phyloP scores from a whole-genome alignment of 352 stramenopile genomes.

The Globisporangium echinulatum region DNA sequence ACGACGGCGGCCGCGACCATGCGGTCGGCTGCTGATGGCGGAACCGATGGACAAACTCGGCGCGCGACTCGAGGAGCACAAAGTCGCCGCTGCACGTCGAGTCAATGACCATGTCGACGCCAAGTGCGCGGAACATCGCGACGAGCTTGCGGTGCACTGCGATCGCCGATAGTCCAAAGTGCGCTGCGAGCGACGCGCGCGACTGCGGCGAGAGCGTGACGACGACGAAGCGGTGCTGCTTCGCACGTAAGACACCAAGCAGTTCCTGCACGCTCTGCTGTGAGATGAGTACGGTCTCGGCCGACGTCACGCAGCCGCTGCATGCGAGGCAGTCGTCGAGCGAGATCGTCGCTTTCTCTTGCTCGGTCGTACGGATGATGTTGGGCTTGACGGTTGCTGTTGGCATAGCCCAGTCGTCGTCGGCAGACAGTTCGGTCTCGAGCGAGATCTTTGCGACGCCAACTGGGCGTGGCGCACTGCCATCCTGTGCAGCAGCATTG shows the following conservation, averaged over 20 bases:
- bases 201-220: slow-evolving; percentile 88
- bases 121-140: slow-evolving; percentile 68
- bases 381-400: slow-evolving; percentile 38
- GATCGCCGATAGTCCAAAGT: slow-evolving; percentile 65
- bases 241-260: slow-evolving; percentile 49
- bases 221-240: slow-evolving; percentile 56
- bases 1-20: slow-evolving; percentile 60
- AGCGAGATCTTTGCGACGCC: slow-evolving; percentile 71
- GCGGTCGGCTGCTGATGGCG: slow-evolving; percentile 70
- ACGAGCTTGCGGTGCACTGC: slow-evolving; percentile 73
- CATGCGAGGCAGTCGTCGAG: slow-evolving; percentile 96
- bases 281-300: slow-evolving; percentile 97
- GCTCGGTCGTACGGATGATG: slow-evolving; percentile 68
- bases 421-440: slow-evolving; percentile 58
- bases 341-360: slow-evolving; percentile 90
- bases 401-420: slow-evolving; percentile 45
- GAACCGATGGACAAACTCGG: slow-evolving; percentile 85
- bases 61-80: slow-evolving; percentile 89
- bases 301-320: slow-evolving; percentile 96
- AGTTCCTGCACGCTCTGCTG: slow-evolving; percentile 92
- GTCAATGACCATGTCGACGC: slow-evolving; percentile 89
- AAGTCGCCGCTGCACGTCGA: slow-evolving; percentile 90
- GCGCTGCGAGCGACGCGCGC: slow-evolving; percentile 76
- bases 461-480: slow-evolving; percentile 3
- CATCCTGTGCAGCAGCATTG: not conserved